Evolutionary conservation across 768 basidiomycete genomes (phyloP).

Genomic region (Tremella mesenterica): DNA sequence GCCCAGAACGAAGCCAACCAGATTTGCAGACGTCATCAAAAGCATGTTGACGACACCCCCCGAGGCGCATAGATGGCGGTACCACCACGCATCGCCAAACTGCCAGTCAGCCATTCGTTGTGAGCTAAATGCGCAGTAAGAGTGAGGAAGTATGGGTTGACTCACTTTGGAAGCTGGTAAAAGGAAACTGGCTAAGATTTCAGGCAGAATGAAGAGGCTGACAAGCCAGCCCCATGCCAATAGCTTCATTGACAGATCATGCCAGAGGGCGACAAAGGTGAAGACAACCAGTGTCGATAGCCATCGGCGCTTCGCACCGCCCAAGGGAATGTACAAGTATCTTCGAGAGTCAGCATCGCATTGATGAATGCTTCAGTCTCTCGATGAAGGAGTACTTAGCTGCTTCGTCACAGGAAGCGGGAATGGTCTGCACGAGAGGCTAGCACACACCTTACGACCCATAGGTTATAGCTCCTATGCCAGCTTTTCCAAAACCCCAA

Average conservation of each 20-base stretch:
- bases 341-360: conserved; percentile 46
- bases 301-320: conserved; percentile 56
- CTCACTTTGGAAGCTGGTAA: conserved; percentile 61
- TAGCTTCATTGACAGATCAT: conserved; percentile 77
- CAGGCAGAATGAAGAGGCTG: conserved; percentile 79
- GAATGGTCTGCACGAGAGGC: not conserved
- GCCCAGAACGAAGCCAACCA: conserved; percentile 90
- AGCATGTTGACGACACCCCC: conserved; percentile 78
- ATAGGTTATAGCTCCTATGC: conserved; percentile 94
- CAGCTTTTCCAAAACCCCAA: conserved; percentile 92
- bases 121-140: too few species aligned
- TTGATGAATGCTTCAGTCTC: not conserved
- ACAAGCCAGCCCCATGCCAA: conserved; percentile 97
- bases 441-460: conserved; percentile 66
- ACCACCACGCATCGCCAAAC: conserved; percentile 68
- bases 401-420: not conserved
- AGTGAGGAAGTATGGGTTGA: not conserved
- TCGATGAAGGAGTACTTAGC: not conserved
- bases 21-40: conserved; percentile 84
- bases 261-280: conserved; percentile 96
- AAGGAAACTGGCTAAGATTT: conserved; percentile 57
- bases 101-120: conserved; percentile 38
- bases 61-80: conserved; percentile 70
- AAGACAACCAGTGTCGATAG: conserved; percentile 71
- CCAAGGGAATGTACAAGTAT: conserved; percentile 90